Evolutionary conservation across 164 flowering plant species (phyloP).

Genomic region (Stephania japonica): DNA sequence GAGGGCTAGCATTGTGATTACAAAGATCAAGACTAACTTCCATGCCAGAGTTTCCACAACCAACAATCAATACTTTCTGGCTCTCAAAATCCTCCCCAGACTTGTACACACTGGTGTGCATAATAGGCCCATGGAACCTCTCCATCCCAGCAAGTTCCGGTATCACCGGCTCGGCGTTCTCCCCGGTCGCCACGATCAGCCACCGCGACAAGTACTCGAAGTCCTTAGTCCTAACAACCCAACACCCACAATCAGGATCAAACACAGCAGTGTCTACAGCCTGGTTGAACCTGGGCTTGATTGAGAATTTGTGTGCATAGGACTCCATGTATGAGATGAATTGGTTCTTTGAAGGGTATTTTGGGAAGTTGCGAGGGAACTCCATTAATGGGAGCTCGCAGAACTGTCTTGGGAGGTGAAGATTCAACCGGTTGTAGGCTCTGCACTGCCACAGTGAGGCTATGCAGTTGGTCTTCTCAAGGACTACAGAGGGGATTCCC

Average conservation of each 20-base stretch:
- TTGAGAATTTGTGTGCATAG: conserved; percentile 56
- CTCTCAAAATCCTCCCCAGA: conserved; percentile 53
- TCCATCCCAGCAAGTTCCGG: conserved; percentile 68
- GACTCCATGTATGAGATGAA: conserved; percentile 81
- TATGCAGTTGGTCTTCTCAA: conserved; percentile 63
- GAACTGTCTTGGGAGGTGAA: conserved; percentile 76
- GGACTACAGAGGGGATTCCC: conserved; percentile 54
- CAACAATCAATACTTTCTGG: conserved; percentile 74
- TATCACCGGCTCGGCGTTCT: conserved; percentile 74
- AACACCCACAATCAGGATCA: conserved; percentile 38
- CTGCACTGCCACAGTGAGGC: conserved; percentile 80
- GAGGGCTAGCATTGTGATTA: conserved; percentile 73
- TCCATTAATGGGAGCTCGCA: conserved; percentile 73
- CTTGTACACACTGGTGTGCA: conserved; percentile 73
- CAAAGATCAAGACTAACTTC: conserved; percentile 92
- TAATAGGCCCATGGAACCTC: conserved; percentile 45
- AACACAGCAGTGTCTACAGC: conserved; percentile 48
- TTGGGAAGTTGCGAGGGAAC: conserved; percentile 67
- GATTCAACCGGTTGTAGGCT: conserved; percentile 62
- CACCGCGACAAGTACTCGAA: conserved; percentile 50
- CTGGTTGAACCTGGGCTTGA: conserved; percentile 57
- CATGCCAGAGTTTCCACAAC: conserved; percentile 99
- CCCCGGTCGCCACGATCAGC: conserved; percentile 84
- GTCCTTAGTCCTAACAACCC: conserved; percentile 58
- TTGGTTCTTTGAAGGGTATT: conserved; percentile 73